phyloP scores from a whole-genome alignment of 2,329 filamentous ascomycete genomes.

The Sporothrix mexicana region DNA sequence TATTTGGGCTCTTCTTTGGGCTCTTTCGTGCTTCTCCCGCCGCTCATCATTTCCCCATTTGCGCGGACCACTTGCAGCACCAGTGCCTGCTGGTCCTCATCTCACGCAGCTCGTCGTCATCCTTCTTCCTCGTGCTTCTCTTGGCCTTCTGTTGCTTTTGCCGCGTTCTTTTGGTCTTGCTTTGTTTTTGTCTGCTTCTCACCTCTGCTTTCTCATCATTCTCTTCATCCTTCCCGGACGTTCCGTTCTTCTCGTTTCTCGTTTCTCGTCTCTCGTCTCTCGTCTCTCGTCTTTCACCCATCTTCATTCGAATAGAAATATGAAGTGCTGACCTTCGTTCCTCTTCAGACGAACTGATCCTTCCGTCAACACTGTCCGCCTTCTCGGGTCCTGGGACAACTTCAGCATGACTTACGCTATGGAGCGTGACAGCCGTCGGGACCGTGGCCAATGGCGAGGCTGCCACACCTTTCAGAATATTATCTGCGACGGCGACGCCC shows the following conservation, averaged over 20 bases:
- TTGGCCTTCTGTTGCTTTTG: background rate
- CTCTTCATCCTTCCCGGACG: background rate
- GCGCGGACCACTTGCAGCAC: constrained; percentile 2
- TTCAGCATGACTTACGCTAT: constrained; percentile 80
- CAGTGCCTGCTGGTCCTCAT: constrained; percentile 11
- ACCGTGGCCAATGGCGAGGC: constrained; percentile 80
- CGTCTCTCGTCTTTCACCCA: background rate
- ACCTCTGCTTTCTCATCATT: constrained; percentile 13
- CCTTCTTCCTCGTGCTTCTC: background rate
- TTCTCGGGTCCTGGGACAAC: constrained; percentile 96
- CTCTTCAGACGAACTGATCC: constrained; percentile 61
- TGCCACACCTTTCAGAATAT: constrained; percentile 88
- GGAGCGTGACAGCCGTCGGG: constrained; percentile 77
- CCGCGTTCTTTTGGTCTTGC: background rate
- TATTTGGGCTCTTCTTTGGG: background rate
- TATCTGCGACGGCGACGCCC: constrained; percentile 74
- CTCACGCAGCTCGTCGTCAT: constrained; percentile 18
- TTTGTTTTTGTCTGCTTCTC: background rate
- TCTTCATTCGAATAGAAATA: background rate
- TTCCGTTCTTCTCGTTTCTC: background rate
- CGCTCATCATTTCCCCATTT: constrained; percentile 31
- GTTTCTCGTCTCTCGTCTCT: background rate
- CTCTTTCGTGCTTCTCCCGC: background rate
- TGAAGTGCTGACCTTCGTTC: constrained; percentile 27
- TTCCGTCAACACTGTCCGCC: constrained; percentile 71